Evolutionary conservation across 2,329 filamentous ascomycete species (phyloP).

Genomic region (Neonectria punicea): DNA sequence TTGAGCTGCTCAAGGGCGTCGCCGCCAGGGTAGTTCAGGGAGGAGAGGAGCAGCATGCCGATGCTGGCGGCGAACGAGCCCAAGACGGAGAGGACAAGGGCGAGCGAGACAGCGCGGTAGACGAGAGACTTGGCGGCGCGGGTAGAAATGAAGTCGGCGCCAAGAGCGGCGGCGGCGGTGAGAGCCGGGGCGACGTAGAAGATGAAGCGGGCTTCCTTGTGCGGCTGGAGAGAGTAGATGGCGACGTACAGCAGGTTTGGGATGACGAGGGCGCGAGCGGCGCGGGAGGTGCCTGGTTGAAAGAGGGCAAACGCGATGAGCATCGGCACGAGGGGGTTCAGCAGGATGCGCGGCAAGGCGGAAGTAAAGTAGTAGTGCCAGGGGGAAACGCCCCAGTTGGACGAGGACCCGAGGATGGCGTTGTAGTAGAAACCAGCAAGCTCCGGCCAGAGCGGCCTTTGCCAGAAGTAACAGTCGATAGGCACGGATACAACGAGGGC

Average conservation of each 20-base stretch:
- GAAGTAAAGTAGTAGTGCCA: slow-evolving; percentile 89
- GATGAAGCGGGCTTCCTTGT: slow-evolving; percentile 97
- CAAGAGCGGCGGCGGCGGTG: slow-evolving; percentile 79
- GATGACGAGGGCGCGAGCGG: slow-evolving; percentile 63
- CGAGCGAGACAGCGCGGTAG: slow-evolving; percentile 64
- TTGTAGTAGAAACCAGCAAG: slow-evolving; percentile 92
- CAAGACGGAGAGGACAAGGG: slow-evolving; percentile 69
- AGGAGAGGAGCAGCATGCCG: slow-evolving; percentile 79
- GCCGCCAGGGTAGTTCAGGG: slow-evolving; percentile 93
- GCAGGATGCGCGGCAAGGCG: slow-evolving; percentile 81
- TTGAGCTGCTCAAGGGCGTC: slow-evolving; percentile 73
- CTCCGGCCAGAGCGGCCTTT: slow-evolving; percentile 88
- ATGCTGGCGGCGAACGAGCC: slow-evolving; percentile 69
- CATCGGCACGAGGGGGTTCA: slow-evolving; percentile 77
- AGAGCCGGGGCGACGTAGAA: slow-evolving; percentile 86
- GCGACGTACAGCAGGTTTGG: slow-evolving; percentile 79
- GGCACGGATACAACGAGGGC: slow-evolving; percentile 77
- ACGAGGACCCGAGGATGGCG: slow-evolving; percentile 82
- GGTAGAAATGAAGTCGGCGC: slow-evolving; percentile 75
- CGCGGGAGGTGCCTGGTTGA: slow-evolving; percentile 56
- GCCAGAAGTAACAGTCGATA: slow-evolving; percentile 95
- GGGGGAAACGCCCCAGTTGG: slow-evolving; percentile 87
- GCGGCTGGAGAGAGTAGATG: slow-evolving; percentile 87
- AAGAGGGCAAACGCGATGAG: slow-evolving; percentile 65
- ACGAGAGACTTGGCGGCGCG: slow-evolving; percentile 70